Base-by-base conservation (phyloP, 2,329 filamentous ascomycete species). In the Aspergillus brasiliensis region DNA sequence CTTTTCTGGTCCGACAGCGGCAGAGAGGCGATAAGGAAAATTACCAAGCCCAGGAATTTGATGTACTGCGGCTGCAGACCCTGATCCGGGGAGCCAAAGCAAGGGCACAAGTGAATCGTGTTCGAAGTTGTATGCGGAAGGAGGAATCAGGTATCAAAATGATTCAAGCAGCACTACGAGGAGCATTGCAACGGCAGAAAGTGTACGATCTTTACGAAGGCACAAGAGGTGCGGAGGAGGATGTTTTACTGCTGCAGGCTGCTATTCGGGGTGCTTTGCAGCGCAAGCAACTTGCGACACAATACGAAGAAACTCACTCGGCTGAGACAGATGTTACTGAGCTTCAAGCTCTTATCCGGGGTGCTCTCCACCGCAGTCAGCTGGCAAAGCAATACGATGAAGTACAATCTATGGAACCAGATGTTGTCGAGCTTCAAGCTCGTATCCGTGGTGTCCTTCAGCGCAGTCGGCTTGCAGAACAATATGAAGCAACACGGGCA, bases 61-160 rank as follows among this genome's bases (percentile, higher is more conserved):
- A 91, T 62, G 84, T 98, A 48, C 77, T 95, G 61, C 86, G 88
- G 69, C 80, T 99, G 11, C 95, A 99, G 76, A 96, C 88, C 73
- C 81, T 96, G 49, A 77, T 92, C 83, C 85, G 91, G 86, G 81
- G 78, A 72, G 67, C 76, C 37, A 78, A 76, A 64, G 74, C 76
- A 21, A 76, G 82, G 56, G 67, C 71, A 10, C 69, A 80, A 73
- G 69, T 82, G 65, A 64, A 79, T 67, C 64, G 78, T 13, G 61
- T 83, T 49, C 78, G 74, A 61, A 72, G 66, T 40, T 71, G 69
- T 40, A 68, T 78, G 51, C 74, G 75, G 28, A 73, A 68, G 60
- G 74, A 81, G 56, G 74, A 78, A 37, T 72, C 76, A 15, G 78
- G 78, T 1, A 74, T 84, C 62, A 78, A 80, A 57, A 67, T 70